Conservation (phyloP, 2,329 filamentous ascomycete species). For the Aurifilum marmelostoma region DNA sequence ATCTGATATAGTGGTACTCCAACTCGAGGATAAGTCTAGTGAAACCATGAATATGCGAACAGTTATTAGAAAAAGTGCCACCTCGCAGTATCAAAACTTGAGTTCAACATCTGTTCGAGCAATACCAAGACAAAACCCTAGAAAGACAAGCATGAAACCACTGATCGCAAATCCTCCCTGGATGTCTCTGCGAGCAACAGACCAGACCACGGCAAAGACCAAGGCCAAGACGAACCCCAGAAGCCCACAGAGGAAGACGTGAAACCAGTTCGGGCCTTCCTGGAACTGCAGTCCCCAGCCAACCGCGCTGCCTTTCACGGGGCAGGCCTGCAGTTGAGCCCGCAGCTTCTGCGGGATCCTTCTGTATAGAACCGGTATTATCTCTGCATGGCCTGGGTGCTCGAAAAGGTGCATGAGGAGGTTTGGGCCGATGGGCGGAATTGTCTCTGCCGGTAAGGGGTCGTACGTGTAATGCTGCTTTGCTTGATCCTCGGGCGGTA, state of each 20-base stretch:
- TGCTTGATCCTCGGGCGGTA: conserved; percentile 15
- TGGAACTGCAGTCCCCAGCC: conserved; percentile 37
- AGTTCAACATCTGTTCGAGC: conserved; percentile 15
- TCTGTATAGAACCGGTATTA: conserved; percentile 31
- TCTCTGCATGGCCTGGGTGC: conserved; percentile 34
- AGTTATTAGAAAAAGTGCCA: too few species aligned
- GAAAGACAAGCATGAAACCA: conserved; percentile 35
- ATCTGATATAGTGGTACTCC: too few species aligned
- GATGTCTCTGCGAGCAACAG: conserved; percentile 32
- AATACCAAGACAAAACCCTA: conserved; percentile 32
- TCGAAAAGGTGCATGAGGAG: conserved; percentile 36
- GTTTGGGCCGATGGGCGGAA: conserved; percentile 35
- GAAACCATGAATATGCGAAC: too few species aligned
- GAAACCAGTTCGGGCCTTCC: conserved; percentile 34
- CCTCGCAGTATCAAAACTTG: background rate
- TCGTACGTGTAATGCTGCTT: conserved; percentile 34
- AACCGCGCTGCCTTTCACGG: conserved; percentile 31
- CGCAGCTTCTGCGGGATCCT: conserved; percentile 36
- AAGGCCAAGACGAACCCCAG: conserved; percentile 31
- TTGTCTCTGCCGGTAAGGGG: conserved; percentile 32
- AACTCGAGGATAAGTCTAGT: too few species aligned
- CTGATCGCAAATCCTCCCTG: conserved; percentile 37
- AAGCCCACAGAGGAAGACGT: conserved; percentile 31
- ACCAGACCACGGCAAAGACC: conserved; percentile 33
- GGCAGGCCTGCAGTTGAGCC: conserved; percentile 33